phyloP scores from a whole-genome alignment of 2,329 filamentous ascomycete genomes.

The Rachicladosporium sp. region DNA sequence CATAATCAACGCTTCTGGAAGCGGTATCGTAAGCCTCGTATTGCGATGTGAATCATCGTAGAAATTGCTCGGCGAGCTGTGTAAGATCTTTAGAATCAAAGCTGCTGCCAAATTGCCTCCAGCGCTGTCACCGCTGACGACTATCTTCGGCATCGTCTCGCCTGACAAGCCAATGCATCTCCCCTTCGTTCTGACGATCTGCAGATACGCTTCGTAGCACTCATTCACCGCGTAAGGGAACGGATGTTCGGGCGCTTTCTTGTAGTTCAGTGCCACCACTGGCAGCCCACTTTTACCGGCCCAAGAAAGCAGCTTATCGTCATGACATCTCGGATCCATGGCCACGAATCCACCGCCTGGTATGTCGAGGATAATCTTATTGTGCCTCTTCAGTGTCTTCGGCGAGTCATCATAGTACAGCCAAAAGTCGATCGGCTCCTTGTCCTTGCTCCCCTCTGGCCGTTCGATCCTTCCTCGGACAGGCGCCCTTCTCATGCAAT shows the following conservation, averaged over 20 bases:
- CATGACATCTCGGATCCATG: slow-evolving; percentile 88
- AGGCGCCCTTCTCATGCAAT: slow-evolving; percentile 66
- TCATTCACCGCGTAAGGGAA: slow-evolving; percentile 80
- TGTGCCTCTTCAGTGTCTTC: slow-evolving; percentile 61
- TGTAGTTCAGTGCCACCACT: slow-evolving; percentile 81
- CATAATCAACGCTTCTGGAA: slow-evolving; percentile 71
- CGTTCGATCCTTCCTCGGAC: slow-evolving; percentile 73
- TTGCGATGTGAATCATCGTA: slow-evolving; percentile 29
- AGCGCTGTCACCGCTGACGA: slow-evolving; percentile 63
- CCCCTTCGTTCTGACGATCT: slow-evolving; percentile 57
- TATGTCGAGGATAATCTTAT: slow-evolving; percentile 72
- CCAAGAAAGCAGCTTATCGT: slow-evolving; percentile 90
- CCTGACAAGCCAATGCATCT: slow-evolving; percentile 65
- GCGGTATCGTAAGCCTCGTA: slow-evolving; percentile 35
- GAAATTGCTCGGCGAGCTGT: slow-evolving; percentile 40
- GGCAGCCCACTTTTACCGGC: slow-evolving; percentile 80
- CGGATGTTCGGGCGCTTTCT: slow-evolving; percentile 71
- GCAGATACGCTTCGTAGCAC: slow-evolving; percentile 74
- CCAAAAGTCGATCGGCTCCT: slow-evolving; percentile 73
- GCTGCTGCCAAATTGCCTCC: slow-evolving; percentile 69
- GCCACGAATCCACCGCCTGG: slow-evolving; percentile 93
- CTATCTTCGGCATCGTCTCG: slow-evolving; percentile 51
- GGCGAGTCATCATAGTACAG: slow-evolving; percentile 88
- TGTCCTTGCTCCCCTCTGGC: slow-evolving; percentile 68
- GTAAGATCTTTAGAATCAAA: slow-evolving; percentile 78